Base-by-base conservation (phyloP, 176 grass and related monocot species). In the Oryza glaberrima region DNA sequence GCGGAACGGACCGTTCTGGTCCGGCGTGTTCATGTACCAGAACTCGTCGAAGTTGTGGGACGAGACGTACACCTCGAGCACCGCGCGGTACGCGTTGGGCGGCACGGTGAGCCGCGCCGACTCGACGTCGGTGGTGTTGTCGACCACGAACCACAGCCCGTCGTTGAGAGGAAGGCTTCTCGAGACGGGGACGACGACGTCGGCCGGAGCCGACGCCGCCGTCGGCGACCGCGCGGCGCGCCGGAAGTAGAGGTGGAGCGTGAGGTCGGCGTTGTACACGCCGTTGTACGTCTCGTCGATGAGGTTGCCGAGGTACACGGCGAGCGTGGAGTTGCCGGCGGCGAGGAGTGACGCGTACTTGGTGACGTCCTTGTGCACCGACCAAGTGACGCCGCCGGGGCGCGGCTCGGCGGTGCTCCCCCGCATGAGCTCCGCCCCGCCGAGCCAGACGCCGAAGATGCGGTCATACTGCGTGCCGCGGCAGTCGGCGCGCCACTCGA, bases 11-110 rank as follows among this genome's bases (percentile, higher is more conserved):
- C 96, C 96, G 69, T 96, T 92, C 44, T 92, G 86, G 25, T 94
- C 76, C 9, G 96, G 93, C 47, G 90, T 92, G 86, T 96, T 99
- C 81, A 91, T 89, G 86, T 99, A 99, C 96, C 96, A 99, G 88
- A 94, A 99, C 82, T 98, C 96, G 66, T 99, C 96, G 25, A 41
- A 5, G 60, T 87, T 76, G 89, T 99, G 96, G 9, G 86, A 94
- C 9, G 96, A 95, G n/a, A 99, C 81, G 40, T 96, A 99, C 4
- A 96, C 96, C 87, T 99, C 96, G 5, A 99, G 86, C 2, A 96
- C 89, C 4, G 96, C 93, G 69, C 93, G 93, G 81, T 92, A 96
- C 28, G 90, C 77, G 83, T 99, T 99, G 17, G 40, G 19, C 54
- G 96, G 96, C 54, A 96, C 63, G 3, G 81, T 5, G 40, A 99